Conservation (phyloP, 2,329 filamentous ascomycete species). For the Talaromyces sp. region DNA sequence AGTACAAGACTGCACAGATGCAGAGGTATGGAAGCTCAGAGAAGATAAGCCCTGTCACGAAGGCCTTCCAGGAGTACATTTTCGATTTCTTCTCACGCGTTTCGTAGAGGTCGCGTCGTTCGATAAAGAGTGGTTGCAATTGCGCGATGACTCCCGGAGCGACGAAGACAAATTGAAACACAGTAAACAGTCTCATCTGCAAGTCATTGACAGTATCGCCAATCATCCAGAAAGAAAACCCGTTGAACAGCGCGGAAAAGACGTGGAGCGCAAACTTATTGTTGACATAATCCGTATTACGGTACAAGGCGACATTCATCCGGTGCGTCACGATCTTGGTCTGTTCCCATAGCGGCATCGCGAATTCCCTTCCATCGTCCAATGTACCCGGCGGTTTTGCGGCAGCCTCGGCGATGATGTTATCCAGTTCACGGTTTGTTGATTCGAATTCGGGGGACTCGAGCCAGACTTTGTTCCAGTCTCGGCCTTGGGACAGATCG, state of each 20-base stretch:
- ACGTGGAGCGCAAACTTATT: conserved; percentile 61
- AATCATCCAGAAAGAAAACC: conserved; percentile 64
- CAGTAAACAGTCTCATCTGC: conserved; percentile 70
- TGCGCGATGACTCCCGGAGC: conserved; percentile 42
- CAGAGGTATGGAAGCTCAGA: conserved; percentile 66
- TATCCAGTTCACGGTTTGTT: conserved; percentile 61
- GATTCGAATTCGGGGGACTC: conserved; percentile 58
- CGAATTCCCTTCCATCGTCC: conserved; percentile 56
- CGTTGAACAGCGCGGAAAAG: conserved; percentile 47
- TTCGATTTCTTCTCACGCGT: conserved; percentile 62
- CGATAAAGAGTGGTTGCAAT: conserved; percentile 67
- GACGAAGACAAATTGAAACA: conserved; percentile 60
- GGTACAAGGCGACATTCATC: conserved; percentile 62
- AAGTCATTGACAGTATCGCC: conserved; percentile 62
- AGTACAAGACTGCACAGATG: conserved; percentile 62
- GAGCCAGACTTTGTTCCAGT: conserved; percentile 71
- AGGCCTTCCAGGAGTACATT: conserved; percentile 69
- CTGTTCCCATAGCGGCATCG: conserved; percentile 61
- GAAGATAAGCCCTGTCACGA: conserved; percentile 64
- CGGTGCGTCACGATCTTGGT: conserved; percentile 63
- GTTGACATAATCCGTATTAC: conserved; percentile 64
- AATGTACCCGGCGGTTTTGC: conserved; percentile 43
- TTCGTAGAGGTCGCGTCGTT: conserved; percentile 65
- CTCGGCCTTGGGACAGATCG: conserved; percentile 48
- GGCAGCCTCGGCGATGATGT: conserved; percentile 52